These are phyloP conservation scores for Microdochium nivale DNA, from an alignment of 2,329 filamentous ascomycete species.

Conservation along the genomic window DNA sequence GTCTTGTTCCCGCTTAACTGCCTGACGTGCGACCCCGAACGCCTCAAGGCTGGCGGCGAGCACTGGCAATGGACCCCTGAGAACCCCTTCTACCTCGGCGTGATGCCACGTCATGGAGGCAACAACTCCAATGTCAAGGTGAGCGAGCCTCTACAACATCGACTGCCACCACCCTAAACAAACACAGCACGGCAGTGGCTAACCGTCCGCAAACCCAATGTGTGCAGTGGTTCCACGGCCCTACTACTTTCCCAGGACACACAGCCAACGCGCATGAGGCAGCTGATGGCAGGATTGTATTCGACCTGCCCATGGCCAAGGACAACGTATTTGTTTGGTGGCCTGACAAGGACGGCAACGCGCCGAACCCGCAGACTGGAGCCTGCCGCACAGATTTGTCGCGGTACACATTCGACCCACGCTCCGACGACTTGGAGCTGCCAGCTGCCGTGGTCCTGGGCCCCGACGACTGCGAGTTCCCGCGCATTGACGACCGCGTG, in stretches of 20 bases:
- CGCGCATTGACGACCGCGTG: conserved; percentile 33
- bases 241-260: conserved; percentile 26
- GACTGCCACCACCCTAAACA: not conserved
- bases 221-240: conserved; percentile 26
- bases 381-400: conserved; percentile 10
- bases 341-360: conserved; percentile 25
- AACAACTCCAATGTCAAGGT: conserved; percentile 23
- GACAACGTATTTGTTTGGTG: conserved; percentile 33
- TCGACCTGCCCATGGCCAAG: conserved; percentile 26
- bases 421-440: conserved; percentile 12
- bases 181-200: not conserved
- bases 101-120: conserved; percentile 11
- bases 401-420: conserved; percentile 15
- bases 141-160: not conserved
- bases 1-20: conserved; percentile 25
- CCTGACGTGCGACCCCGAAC: conserved; percentile 22
- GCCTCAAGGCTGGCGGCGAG: conserved; percentile 26
- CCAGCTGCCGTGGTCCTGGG: conserved; percentile 11
- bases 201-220: not conserved
- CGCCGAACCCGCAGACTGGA: conserved; percentile 19
- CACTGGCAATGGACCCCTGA: conserved; percentile 28
- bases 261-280: conserved; percentile 26
- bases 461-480: conserved; percentile 24
- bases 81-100: conserved; percentile 13
- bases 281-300: conserved; percentile 16